These are phyloP conservation scores for Dissoconium aciculare DNA, from an alignment of 2,329 filamentous ascomycete genomes.

Conservation along the genomic window DNA sequence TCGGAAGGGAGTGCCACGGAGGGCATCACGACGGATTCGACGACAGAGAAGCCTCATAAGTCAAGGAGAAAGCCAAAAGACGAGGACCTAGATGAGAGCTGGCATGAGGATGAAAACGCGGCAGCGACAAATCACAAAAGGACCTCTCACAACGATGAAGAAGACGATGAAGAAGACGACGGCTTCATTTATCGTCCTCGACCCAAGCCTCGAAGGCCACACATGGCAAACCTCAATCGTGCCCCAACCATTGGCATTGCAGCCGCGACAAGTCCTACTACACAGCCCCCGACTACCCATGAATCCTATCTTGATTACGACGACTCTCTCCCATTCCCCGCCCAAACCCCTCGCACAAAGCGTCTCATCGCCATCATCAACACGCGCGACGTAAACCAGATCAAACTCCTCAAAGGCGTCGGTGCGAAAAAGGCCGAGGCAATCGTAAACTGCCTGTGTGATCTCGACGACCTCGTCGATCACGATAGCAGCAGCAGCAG, in stretches of 20 bases:
- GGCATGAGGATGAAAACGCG: constrained; percentile 21
- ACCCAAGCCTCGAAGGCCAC: constrained; percentile 22
- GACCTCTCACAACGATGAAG: too few relatives aligned
- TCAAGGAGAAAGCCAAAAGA: constrained; percentile 4
- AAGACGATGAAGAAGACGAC: constrained; percentile 24
- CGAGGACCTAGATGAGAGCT: constrained; percentile 29
- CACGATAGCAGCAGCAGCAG: constrained; percentile 15
- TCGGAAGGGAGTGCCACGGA: constrained; percentile 9
- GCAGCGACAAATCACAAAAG: too few relatives aligned
- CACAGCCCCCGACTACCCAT: constrained; percentile 7
- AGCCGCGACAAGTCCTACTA: not conserved
- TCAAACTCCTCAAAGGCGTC: constrained; percentile 53
- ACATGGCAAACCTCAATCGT: constrained; percentile 1
- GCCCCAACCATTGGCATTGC: not conserved
- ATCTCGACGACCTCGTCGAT: constrained; percentile 27
- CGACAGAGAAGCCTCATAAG: constrained; percentile 6
- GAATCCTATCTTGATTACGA: constrained; percentile 21
- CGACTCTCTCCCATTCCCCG: constrained; percentile 18
- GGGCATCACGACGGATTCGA: constrained; percentile 3
- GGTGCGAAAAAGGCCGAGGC: constrained; percentile 54
- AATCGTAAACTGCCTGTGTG: constrained; percentile 35
- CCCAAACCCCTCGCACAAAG: constrained; percentile 42
- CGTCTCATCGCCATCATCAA: constrained; percentile 58
- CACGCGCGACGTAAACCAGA: constrained; percentile 50
- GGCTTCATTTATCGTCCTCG: constrained; percentile 26